phyloP scores from a whole-genome alignment of 176 grass and related monocot genomes.

The Phoenix dactylifera region DNA sequence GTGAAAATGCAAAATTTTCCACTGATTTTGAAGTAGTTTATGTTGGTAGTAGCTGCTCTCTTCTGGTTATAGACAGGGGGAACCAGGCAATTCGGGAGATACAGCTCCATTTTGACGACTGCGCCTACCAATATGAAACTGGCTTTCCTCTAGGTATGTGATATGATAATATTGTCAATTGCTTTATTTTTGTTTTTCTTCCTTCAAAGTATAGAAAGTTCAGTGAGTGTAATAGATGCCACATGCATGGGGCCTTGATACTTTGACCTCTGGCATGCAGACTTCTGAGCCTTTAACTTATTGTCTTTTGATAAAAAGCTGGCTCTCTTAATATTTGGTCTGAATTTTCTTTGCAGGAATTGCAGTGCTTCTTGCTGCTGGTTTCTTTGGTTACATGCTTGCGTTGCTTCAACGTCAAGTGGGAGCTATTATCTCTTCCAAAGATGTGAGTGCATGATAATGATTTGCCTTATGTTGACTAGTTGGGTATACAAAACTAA shows the following conservation, averaged over 20 bases:
- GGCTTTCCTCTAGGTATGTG: constrained; percentile 83
- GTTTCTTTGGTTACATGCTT: constrained; percentile 98
- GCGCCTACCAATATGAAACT: constrained; percentile 64
- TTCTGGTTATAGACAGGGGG: constrained; percentile 87
- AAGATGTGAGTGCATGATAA: constrained; percentile 46
- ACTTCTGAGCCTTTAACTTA: no score
- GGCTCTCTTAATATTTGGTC: no score
- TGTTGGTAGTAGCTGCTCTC: constrained; percentile 77
- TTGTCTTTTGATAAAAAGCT: no score
- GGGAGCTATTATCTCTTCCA: constrained; percentile 56
- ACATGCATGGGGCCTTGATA: no score
- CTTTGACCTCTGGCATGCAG: no score
- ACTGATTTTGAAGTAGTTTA: constrained; percentile 87
- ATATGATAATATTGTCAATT: constrained; percentile 5
- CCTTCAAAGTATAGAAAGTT: no score
- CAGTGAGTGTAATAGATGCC: no score
- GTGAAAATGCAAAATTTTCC: constrained; percentile 91
- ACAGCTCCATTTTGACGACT: constrained; percentile 70
- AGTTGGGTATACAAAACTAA: no score
- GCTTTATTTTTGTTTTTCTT: background rate
- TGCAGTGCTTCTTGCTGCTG: constrained; percentile 80
- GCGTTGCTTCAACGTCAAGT: constrained; percentile 71
- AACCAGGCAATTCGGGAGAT: constrained; percentile 95
- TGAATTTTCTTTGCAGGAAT: constrained; percentile 38
- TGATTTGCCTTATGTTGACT: background rate